Conservation (phyloP, 306 rosid genomes). For the Acacia confusa region DNA sequence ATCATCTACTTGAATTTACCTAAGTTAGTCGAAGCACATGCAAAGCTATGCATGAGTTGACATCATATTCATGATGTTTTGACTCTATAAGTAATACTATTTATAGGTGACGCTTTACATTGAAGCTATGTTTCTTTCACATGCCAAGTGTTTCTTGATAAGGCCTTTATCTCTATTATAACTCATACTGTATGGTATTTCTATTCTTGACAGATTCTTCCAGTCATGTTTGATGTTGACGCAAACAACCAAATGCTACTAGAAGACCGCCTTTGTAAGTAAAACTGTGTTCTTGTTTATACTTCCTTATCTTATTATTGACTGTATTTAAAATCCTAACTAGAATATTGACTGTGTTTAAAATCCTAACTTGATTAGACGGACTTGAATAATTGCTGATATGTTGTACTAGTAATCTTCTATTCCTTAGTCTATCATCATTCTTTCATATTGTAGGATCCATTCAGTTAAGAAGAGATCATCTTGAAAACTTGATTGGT, state of each 20-base stretch:
- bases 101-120: conserved; percentile 11
- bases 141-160: too few species aligned
- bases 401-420: not conserved
- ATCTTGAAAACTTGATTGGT: too few species aligned
- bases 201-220: too few species aligned
- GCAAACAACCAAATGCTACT: too few species aligned
- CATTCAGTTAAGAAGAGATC: too few species aligned
- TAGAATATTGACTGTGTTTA: not conserved
- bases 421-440: too few species aligned
- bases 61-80: conserved; percentile 15
- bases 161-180: too few species aligned
- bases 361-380: conserved; percentile 2
- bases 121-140: conserved; percentile 18
- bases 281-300: conserved; percentile 23
- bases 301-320: conserved; percentile 27
- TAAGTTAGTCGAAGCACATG: not conserved
- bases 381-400: not conserved
- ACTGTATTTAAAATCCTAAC: too few species aligned
- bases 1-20: not conserved
- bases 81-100: conserved; percentile 2
- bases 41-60: conserved; percentile 8
- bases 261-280: too few species aligned
- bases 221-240: too few species aligned
- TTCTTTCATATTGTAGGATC: too few species aligned
- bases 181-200: too few species aligned